These are phyloP conservation scores for Claviceps humidiphila DNA, from an alignment of 2,329 filamentous ascomycete genomes.

Conservation along the genomic window DNA sequence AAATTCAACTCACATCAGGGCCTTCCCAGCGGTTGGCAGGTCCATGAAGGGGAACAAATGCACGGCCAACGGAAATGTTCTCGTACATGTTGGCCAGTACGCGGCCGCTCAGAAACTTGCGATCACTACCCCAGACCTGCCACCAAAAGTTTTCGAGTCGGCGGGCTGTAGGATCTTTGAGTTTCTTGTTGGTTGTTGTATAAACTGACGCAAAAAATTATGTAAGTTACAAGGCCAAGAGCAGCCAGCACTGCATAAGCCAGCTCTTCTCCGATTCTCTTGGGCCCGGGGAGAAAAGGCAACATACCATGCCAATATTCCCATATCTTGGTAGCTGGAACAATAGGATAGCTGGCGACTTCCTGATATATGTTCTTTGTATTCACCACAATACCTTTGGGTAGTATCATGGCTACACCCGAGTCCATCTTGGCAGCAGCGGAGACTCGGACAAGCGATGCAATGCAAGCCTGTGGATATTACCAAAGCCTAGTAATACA, in stretches of 20 bases:
- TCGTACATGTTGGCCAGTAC: slow-evolving; percentile 42
- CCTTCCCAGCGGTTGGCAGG: slow-evolving; percentile 41
- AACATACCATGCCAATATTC: slow-evolving; percentile 43
- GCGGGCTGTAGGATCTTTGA: slow-evolving; percentile 48
- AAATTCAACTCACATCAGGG: slow-evolving; percentile 27
- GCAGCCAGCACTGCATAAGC: background rate
- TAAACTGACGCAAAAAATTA: slow-evolving; percentile 31
- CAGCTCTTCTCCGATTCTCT: background rate
- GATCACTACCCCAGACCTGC: slow-evolving; percentile 49
- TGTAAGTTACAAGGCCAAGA: background rate
- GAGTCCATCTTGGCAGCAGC: slow-evolving; percentile 18
- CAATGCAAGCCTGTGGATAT: background rate
- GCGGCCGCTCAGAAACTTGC: slow-evolving; percentile 36
- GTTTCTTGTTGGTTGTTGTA: slow-evolving; percentile 43
- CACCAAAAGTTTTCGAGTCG: slow-evolving; percentile 54
- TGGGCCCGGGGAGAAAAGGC: background rate
- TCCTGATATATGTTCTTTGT: slow-evolving; percentile 37
- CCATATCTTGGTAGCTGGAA: slow-evolving; percentile 39
- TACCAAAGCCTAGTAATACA: background rate
- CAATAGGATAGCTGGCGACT: slow-evolving; percentile 35
- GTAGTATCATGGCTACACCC: slow-evolving; percentile 33
- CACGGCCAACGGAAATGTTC: slow-evolving; percentile 44
- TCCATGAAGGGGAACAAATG: slow-evolving; percentile 40
- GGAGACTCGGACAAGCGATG: background rate
- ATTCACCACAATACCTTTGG: slow-evolving; percentile 45